Percentiles rank a stretch among this genome's conserved stretches.
phyloP scores from a whole-genome alignment of 257 asterid species.

The Hygrophila difformis region DNA sequence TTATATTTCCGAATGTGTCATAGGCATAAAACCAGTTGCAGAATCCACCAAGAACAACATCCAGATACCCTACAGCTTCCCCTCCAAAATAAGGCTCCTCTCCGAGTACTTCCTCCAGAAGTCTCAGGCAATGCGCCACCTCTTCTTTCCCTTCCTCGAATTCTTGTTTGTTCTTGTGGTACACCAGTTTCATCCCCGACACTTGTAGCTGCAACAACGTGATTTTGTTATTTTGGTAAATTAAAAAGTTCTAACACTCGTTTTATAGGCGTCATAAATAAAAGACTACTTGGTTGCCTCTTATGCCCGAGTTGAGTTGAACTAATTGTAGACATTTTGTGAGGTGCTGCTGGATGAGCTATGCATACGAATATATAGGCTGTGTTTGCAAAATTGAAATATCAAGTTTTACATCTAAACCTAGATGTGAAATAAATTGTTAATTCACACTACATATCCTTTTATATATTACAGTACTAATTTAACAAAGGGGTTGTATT shows the following conservation, averaged over 20 bases:
- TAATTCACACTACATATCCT: too few species aligned
- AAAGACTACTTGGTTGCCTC: too few species aligned
- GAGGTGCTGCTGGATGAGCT: too few species aligned
- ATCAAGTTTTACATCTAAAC: too few species aligned
- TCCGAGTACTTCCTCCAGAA: slow-evolving; percentile 28
- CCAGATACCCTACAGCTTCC: slow-evolving; percentile 28
- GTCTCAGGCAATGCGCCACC: slow-evolving; percentile 21
- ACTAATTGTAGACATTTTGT: too few species aligned
- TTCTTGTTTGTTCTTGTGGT: slow-evolving; percentile 23
- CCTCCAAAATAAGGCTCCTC: slow-evolving; percentile 38
- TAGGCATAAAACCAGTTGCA: slow-evolving; percentile 30
- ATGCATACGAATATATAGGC: too few species aligned
- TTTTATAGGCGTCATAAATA: neutral
- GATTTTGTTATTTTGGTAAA: neutral
- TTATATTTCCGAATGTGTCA: slow-evolving; percentile 24
- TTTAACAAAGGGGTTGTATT: too few species aligned
- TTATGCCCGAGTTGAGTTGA: too few species aligned
- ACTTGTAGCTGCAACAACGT: neutral
- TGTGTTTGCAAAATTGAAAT: too few species aligned
- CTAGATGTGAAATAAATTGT: too few species aligned
- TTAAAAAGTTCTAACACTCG: neutral
- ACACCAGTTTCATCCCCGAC: slow-evolving; percentile 11
- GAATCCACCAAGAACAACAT: slow-evolving; percentile 24
- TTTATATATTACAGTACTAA: too few species aligned
- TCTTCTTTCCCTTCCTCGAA: slow-evolving; percentile 25